Evolutionary conservation across 495 filamentous ascomycete species (phyloP).

Genomic region (Penicillium chermesinum): DNA sequence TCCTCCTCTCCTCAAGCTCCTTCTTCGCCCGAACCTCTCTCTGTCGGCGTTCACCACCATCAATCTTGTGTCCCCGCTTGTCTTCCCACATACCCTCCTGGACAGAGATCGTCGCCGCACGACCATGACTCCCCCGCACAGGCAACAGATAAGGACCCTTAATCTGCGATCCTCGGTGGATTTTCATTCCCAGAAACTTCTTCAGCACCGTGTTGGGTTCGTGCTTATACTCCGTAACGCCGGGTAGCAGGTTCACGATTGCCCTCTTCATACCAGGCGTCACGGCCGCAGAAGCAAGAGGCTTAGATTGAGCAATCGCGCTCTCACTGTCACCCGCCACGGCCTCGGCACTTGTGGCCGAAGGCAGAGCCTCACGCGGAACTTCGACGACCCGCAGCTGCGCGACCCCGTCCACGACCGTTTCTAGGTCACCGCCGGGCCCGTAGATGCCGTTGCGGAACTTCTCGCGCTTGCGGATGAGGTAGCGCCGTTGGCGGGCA

Average conservation of each 20-base stretch:
- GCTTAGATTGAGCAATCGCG: background rate
- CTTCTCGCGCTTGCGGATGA: constrained; percentile 78
- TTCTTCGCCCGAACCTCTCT: constrained; percentile 75
- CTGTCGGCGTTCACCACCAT: constrained; percentile 90
- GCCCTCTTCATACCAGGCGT: constrained; percentile 52
- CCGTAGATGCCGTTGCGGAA: constrained; percentile 73
- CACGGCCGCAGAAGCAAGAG: constrained; percentile 44
- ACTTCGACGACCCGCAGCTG: constrained; percentile 65
- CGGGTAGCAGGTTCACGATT: constrained; percentile 68
- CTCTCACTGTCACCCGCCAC: background rate
- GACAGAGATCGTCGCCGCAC: constrained; percentile 57
- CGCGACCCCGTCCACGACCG: constrained; percentile 68
- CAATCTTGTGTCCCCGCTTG: constrained; percentile 78
- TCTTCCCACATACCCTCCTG: constrained; percentile 90
- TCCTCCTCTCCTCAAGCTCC: constrained; percentile 44
- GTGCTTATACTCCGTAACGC: constrained; percentile 41
- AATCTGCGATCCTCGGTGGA: constrained; percentile 60
- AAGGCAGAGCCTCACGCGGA: constrained; percentile 20
- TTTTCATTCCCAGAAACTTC: constrained; percentile 58
- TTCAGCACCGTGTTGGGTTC: constrained; percentile 30
- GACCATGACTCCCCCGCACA: constrained; percentile 56
- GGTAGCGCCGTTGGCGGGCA: constrained; percentile 72
- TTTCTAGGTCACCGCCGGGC: constrained; percentile 68
- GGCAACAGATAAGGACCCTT: constrained; percentile 64
- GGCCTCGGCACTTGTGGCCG: background rate